Evolutionary conservation across 345 rosid species (phyloP).

Genomic region (Psidium friedrichsthalianum): DNA sequence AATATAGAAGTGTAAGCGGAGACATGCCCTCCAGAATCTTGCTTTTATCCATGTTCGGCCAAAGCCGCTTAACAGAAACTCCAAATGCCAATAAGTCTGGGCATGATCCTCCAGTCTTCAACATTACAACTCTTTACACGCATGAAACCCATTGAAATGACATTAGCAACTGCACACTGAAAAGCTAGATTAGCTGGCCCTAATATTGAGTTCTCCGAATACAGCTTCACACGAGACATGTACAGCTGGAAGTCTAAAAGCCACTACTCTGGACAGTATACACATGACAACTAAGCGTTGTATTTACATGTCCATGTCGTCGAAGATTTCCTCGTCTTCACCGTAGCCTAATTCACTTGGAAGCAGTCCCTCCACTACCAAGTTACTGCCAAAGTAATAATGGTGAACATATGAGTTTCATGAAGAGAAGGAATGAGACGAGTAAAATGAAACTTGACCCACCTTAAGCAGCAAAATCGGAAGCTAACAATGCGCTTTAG

Average conservation of each 20-base stretch:
- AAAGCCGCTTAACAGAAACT: background rate
- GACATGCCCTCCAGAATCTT: background rate
- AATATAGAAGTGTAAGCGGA: background rate
- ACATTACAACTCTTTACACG: background rate
- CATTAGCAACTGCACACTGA: background rate
- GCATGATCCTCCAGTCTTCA: background rate
- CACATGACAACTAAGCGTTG: constrained; percentile 1
- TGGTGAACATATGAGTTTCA: background rate
- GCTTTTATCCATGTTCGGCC: background rate
- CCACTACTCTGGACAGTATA: constrained; percentile 9
- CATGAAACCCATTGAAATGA: background rate
- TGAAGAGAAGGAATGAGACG: background rate
- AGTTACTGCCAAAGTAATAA: constrained; percentile 41
- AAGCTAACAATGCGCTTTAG: constrained; percentile 78
- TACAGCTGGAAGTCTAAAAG: constrained; percentile 1
- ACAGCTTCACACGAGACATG: constrained; percentile 1
- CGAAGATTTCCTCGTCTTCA: constrained; percentile 70
- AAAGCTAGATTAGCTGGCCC: background rate
- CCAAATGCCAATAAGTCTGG: background rate
- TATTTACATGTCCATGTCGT: constrained; percentile 73
- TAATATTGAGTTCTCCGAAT: background rate
- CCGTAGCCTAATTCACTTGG: constrained; percentile 18
- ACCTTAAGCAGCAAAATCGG: constrained; percentile 82
- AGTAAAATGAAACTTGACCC: constrained; percentile 2
- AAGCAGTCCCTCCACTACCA: constrained; percentile 56